These are phyloP conservation scores for Themeda triandra DNA, from an alignment of 176 grass and related monocot genomes.

Conservation along the genomic window DNA sequence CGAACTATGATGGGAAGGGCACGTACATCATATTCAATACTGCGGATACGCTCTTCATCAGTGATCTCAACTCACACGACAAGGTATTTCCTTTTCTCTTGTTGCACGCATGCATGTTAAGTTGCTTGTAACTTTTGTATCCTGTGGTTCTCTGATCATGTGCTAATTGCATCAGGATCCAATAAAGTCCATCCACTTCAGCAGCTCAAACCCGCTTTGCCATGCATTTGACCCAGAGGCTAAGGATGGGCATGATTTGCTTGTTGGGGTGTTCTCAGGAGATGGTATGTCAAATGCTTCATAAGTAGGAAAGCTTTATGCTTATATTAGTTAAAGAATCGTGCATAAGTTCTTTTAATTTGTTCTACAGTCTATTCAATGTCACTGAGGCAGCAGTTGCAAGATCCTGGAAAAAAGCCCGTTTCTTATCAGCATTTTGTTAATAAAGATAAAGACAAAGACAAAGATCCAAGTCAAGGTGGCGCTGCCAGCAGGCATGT, in stretches of 20 bases:
- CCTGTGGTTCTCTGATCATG: conserved; percentile 22
- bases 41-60: conserved; percentile 73
- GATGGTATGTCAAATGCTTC: conserved; percentile 49
- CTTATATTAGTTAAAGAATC: conserved; percentile 12
- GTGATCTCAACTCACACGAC: conserved; percentile 87
- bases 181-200: conserved; percentile 91
- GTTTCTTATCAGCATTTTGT: conserved; percentile 82
- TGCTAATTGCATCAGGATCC: conserved; percentile 54
- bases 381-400: conserved; percentile 95
- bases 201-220: conserved; percentile 69
- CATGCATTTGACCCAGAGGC: conserved; percentile 94
- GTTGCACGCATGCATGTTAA: conserved; percentile 1
- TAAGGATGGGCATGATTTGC: conserved; percentile 87
- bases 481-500: conserved; percentile 66
- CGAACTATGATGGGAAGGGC: conserved; percentile 84
- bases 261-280: conserved; percentile 78
- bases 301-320: conserved; percentile 5
- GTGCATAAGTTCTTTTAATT: not conserved
- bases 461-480: conserved; percentile 57
- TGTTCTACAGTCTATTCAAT: conserved; percentile 74
- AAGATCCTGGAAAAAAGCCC: conserved; percentile 87
- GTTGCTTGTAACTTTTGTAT: not conserved
- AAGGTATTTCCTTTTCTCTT: conserved; percentile 53
- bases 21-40: conserved; percentile 87
- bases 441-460: conserved; percentile 92